These are phyloP conservation scores for Poa pratensis DNA, from an alignment of 176 grass and related monocot genomes.

Conservation along the genomic window DNA sequence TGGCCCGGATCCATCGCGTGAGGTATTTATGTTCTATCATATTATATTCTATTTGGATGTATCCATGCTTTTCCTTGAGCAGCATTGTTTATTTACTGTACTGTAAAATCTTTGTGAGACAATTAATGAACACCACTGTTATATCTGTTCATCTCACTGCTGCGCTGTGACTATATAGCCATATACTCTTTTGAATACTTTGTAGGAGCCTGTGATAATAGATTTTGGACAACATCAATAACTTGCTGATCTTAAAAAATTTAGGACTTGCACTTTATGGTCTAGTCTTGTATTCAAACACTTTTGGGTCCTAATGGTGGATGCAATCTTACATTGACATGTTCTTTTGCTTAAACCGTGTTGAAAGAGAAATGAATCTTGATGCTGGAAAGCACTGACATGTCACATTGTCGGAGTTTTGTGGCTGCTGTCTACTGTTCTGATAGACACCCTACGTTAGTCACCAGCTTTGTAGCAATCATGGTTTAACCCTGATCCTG, in stretches of 20 bases:
- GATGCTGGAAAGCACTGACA: background rate
- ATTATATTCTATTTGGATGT: background rate
- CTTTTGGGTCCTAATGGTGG: background rate
- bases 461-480: background rate
- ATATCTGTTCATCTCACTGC: background rate
- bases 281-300: background rate
- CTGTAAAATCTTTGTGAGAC: background rate
- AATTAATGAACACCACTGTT: background rate
- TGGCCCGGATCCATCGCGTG: conserved; percentile 73
- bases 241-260: background rate
- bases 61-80: conserved; percentile 3
- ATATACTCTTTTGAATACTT: background rate
- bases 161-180: background rate
- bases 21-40: conserved; percentile 58
- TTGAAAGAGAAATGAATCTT: conserved; percentile 5
- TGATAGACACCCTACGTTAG: conserved; percentile 7
- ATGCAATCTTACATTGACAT: too few species aligned
- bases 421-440: background rate
- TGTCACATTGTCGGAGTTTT: background rate
- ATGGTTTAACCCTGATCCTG: background rate
- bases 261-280: conserved; percentile 11
- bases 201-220: background rate
- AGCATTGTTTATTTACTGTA: background rate
- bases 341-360: background rate
- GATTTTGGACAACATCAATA: background rate